Conservation (phyloP, 2,329 filamentous ascomycete genomes). For the Tolypocladium capitatum region DNA sequence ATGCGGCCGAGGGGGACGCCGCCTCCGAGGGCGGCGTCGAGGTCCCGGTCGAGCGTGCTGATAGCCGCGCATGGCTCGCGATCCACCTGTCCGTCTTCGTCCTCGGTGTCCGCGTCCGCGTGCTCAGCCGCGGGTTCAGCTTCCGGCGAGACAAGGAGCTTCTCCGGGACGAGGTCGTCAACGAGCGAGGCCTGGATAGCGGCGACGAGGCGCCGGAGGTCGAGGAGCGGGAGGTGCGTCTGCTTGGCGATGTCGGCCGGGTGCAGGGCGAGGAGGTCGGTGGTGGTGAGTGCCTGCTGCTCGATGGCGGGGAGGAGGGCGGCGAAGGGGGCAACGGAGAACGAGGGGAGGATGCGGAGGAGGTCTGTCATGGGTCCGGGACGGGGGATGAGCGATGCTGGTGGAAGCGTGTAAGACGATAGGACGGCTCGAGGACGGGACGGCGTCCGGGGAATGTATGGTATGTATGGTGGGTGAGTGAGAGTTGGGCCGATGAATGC, state of each 20-base stretch:
- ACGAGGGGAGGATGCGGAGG: constrained; percentile 66
- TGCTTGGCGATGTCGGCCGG: constrained; percentile 72
- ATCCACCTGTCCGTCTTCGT: not conserved
- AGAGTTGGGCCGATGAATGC: not conserved
- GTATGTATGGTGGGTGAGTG: not conserved
- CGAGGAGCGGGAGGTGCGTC: constrained; percentile 66
- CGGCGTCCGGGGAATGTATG: not conserved
- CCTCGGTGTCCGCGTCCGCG: too few relatives aligned
- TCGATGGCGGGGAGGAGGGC: constrained; percentile 72
- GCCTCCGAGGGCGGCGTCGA: constrained; percentile 61
- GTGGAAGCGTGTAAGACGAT: not conserved
- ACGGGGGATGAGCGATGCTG: not conserved
- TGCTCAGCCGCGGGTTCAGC: not conserved
- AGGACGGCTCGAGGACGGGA: not conserved
- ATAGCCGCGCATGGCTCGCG: constrained; percentile 30
- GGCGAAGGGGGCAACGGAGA: constrained; percentile 56
- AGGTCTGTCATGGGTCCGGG: constrained; percentile 65
- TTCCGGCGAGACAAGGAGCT: not conserved
- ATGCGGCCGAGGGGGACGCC: constrained; percentile 72
- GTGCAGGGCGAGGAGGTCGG: constrained; percentile 77
- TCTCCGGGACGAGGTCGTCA: constrained; percentile 33
- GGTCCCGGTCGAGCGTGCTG: constrained; percentile 62
- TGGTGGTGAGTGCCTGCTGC: constrained; percentile 60
- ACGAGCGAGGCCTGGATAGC: constrained; percentile 57
- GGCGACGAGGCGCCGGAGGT: constrained; percentile 61